These are phyloP conservation scores for Syzygium oleosum DNA, from an alignment of 345 rosid genomes.

Conservation along the genomic window DNA sequence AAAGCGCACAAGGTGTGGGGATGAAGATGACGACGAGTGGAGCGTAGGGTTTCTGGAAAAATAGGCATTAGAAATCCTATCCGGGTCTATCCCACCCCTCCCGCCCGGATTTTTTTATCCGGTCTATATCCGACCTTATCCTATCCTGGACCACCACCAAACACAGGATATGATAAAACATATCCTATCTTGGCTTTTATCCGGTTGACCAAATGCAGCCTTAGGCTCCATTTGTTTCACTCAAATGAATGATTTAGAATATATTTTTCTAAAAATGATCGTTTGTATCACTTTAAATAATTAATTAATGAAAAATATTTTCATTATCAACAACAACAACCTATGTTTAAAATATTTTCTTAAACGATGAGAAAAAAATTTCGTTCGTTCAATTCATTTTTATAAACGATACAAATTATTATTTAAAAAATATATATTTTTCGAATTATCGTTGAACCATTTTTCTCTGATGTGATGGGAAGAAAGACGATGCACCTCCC, in stretches of 20 bases:
- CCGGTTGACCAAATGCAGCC: too few species aligned
- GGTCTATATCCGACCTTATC: too few species aligned
- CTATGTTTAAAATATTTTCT: background rate
- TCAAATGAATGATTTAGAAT: background rate
- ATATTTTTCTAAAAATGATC: background rate
- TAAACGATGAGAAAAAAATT: fast-evolving
- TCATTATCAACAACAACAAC: background rate
- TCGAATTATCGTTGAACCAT: fast-evolving
- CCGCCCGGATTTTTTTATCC: too few species aligned
- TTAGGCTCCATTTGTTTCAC: fast-evolving
- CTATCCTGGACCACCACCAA: too few species aligned
- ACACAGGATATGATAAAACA: too few species aligned
- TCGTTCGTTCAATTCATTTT: background rate
- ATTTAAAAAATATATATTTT: background rate
- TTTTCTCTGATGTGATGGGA: fast-evolving
- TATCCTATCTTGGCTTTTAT: too few species aligned
- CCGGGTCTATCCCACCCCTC: too few species aligned
- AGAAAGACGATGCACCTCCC: background rate
- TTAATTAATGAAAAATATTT: background rate
- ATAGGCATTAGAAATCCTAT: too few species aligned
- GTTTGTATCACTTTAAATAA: fast-evolving
- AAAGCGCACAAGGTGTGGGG: too few species aligned
- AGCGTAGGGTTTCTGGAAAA: too few species aligned
- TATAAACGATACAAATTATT: fast-evolving
- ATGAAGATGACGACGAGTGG: too few species aligned